phyloP scores from a whole-genome alignment of 306 rosid genomes.

The Cucumis hystrix region DNA sequence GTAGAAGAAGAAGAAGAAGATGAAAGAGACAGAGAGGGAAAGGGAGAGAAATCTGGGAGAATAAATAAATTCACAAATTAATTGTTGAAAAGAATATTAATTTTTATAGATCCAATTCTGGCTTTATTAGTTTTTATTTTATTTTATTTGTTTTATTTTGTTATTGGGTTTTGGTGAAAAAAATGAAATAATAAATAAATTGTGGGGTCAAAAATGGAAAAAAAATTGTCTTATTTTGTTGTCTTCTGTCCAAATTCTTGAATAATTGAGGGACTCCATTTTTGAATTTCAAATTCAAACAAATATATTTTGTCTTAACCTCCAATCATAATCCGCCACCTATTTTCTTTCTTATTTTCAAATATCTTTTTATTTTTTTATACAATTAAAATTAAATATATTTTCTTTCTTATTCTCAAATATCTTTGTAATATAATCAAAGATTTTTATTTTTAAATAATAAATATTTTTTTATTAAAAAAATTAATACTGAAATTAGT shows the following conservation, averaged over 20 bases:
- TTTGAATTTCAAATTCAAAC: neutral
- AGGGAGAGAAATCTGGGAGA: neutral
- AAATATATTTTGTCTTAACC: too few relatives aligned
- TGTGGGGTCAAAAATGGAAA: neutral
- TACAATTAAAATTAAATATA: too few relatives aligned
- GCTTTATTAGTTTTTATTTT: neutral
- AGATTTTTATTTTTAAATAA: too few relatives aligned
- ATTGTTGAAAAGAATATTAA: neutral
- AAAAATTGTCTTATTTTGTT: neutral
- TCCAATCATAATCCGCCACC: too few relatives aligned
- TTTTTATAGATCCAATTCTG: neutral
- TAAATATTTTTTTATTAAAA: too few relatives aligned
- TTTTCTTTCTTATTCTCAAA: too few relatives aligned
- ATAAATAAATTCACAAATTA: neutral
- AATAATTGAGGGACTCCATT: neutral
- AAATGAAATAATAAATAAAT: neutral
- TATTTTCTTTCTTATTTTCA: too few relatives aligned
- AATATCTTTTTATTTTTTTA: too few relatives aligned
- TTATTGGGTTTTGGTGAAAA: neutral
- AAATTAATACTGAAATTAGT: too few relatives aligned
- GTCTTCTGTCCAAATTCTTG: neutral
- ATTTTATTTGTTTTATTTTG: neutral
- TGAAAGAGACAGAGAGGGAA: conserved; percentile 1
- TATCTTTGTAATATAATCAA: too few relatives aligned
- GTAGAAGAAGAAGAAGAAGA: neutral